phyloP scores from a whole-genome alignment of 768 basidiomycete genomes.

The Rhodotorula sphaerocarpa region DNA sequence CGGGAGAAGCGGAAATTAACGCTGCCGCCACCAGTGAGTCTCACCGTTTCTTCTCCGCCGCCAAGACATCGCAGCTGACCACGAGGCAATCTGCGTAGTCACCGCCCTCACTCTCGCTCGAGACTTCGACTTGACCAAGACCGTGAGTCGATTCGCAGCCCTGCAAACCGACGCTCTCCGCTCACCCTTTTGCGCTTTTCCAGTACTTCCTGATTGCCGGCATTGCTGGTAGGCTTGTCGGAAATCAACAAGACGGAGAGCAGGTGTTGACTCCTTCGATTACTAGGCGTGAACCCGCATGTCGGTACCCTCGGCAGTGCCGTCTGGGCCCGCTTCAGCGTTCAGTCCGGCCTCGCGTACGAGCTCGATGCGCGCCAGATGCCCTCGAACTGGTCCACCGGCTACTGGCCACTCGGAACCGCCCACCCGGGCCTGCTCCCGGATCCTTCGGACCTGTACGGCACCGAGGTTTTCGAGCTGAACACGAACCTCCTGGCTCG shows the following conservation, averaged over 20 bases:
- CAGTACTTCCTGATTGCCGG: slow-evolving; percentile 50
- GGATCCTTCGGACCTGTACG: slow-evolving; percentile 41
- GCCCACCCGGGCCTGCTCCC: slow-evolving; percentile 22
- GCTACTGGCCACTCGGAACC: slow-evolving; percentile 40
- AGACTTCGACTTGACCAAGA: slow-evolving; percentile 45
- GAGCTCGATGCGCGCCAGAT: slow-evolving; percentile 49
- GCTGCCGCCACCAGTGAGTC: slow-evolving; percentile 43
- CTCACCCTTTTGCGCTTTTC: too few relatives aligned
- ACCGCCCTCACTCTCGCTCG: slow-evolving; percentile 43
- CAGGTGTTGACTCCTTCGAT: too few relatives aligned
- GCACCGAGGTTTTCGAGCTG: slow-evolving; percentile 50
- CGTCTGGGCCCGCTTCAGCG: slow-evolving; percentile 45
- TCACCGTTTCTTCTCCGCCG: background rate
- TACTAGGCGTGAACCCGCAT: slow-evolving; percentile 47
- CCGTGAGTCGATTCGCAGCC: too few relatives aligned
- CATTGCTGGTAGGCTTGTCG: too few relatives aligned
- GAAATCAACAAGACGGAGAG: too few relatives aligned
- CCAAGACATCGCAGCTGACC: too few relatives aligned
- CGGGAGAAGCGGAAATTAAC: slow-evolving; percentile 46
- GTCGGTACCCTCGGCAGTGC: slow-evolving; percentile 46
- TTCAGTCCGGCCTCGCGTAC: slow-evolving; percentile 44
- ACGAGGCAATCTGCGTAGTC: too few relatives aligned
- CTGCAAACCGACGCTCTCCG: too few relatives aligned
- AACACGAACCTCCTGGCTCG: slow-evolving; percentile 46
- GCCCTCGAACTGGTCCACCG: slow-evolving; percentile 44